phyloP scores from a whole-genome alignment of 2,329 filamentous ascomycete species.

The Fusarium gaditjirri region DNA sequence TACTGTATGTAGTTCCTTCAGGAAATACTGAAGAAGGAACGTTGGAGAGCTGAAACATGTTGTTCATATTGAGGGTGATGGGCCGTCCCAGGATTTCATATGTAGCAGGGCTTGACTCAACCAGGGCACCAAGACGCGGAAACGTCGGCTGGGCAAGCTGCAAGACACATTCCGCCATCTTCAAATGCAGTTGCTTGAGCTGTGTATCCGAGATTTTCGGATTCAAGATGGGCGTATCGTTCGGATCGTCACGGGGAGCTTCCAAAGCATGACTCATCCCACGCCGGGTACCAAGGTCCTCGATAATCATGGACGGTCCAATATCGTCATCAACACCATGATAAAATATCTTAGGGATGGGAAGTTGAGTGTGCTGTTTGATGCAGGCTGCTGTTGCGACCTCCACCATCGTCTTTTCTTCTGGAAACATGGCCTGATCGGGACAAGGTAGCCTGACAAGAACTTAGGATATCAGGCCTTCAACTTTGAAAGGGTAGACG shows the following conservation, averaged over 20 bases:
- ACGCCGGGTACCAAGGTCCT: slow-evolving; percentile 31
- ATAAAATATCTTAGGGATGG: slow-evolving; percentile 38
- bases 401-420: slow-evolving; percentile 42
- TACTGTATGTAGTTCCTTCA: slow-evolving; percentile 38
- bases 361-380: slow-evolving; percentile 35
- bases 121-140: slow-evolving; percentile 52
- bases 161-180: slow-evolving; percentile 55
- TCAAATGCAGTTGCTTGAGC: slow-evolving; percentile 48
- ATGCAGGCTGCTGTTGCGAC: slow-evolving; percentile 37
- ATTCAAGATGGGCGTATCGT: slow-evolving; percentile 36
- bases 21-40: slow-evolving; percentile 40
- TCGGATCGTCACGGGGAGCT: slow-evolving; percentile 26
- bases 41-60: slow-evolving; percentile 47
- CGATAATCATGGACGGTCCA: slow-evolving; percentile 40
- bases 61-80: slow-evolving; percentile 56
- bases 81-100: slow-evolving; percentile 49
- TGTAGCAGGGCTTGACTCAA: slow-evolving; percentile 39
- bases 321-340: slow-evolving; percentile 35
- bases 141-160: slow-evolving; percentile 52
- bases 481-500: slow-evolving; percentile 37
- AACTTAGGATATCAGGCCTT: slow-evolving; percentile 9
- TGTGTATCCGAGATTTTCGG: slow-evolving; percentile 44
- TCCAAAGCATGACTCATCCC: slow-evolving; percentile 36
- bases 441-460: slow-evolving; percentile 42
- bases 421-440: slow-evolving; percentile 24